These are phyloP conservation scores for Pseudopyricularia cyperi DNA, from an alignment of 2,329 filamentous ascomycete species.

Conservation along the genomic window DNA sequence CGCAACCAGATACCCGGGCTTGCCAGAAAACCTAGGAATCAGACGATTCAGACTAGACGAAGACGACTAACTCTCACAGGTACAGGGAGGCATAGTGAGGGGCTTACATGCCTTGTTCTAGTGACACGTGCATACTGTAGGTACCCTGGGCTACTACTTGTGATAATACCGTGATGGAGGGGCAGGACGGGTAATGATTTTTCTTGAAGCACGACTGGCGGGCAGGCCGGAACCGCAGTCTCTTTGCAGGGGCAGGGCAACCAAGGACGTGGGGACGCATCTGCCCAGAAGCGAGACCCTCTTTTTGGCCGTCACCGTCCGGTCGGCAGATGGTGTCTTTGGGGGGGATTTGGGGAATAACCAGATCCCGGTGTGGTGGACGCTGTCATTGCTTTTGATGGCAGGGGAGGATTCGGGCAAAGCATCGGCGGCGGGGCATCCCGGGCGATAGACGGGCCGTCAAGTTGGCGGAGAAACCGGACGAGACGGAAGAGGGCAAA, in stretches of 20 bases:
- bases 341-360: background rate
- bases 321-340: constrained; percentile 1
- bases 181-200: background rate
- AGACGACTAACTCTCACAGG: background rate
- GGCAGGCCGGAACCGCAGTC: background rate
- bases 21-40: too few relatives aligned
- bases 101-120: too few relatives aligned
- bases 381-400: background rate
- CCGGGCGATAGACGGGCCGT: too few relatives aligned
- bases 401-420: background rate
- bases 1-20: background rate
- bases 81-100: background rate
- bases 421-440: too few relatives aligned
- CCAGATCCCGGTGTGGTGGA: background rate
- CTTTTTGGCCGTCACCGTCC: background rate
- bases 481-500: too few relatives aligned
- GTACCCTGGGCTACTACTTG: too few relatives aligned
- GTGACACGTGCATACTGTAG: too few relatives aligned
- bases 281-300: constrained; percentile 5
- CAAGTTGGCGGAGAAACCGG: too few relatives aligned
- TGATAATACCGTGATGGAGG: background rate
- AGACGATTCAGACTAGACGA: background rate
- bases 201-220: constrained; percentile 5
- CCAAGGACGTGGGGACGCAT: background rate
- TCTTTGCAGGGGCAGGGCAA: background rate